phyloP scores from a whole-genome alignment of 2,329 filamentous ascomycete species.

The Trichoderma cornu-damae region DNA sequence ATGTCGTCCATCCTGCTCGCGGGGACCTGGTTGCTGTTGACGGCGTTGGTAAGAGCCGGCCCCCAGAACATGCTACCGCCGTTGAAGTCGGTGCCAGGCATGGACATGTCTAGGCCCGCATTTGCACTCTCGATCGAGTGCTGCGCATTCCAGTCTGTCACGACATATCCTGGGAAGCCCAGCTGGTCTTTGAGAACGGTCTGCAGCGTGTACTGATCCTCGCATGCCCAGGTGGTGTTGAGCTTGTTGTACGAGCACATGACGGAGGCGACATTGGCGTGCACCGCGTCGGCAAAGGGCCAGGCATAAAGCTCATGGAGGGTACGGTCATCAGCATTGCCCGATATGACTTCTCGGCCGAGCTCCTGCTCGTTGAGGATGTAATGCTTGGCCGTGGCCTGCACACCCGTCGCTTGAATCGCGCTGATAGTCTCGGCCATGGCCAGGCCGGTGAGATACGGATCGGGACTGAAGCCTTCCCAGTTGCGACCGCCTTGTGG shows the following conservation, averaged over 20 bases:
- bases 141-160: constrained; percentile 68
- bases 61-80: constrained; percentile 52
- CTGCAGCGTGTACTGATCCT: constrained; percentile 57
- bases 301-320: constrained; percentile 61
- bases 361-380: constrained; percentile 66
- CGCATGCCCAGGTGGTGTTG: constrained; percentile 63
- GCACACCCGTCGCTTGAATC: constrained; percentile 47
- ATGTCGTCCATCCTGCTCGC: constrained; percentile 62
- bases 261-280: constrained; percentile 57
- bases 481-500: constrained; percentile 72
- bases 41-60: constrained; percentile 44
- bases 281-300: constrained; percentile 65
- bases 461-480: constrained; percentile 78
- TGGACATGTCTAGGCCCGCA: constrained; percentile 37
- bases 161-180: constrained; percentile 61
- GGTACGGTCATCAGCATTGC: constrained; percentile 58
- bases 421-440: constrained; percentile 58
- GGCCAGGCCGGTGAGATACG: constrained; percentile 63
- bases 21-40: constrained; percentile 54
- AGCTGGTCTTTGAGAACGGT: constrained; percentile 64
- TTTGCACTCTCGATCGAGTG: constrained; percentile 14
- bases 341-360: constrained; percentile 48
- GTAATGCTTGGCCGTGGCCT: constrained; percentile 55
- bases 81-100: constrained; percentile 64
- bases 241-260: constrained; percentile 74